Evolutionary conservation across 768 basidiomycete species (phyloP).

Genomic region (Cyathus striatus): DNA sequence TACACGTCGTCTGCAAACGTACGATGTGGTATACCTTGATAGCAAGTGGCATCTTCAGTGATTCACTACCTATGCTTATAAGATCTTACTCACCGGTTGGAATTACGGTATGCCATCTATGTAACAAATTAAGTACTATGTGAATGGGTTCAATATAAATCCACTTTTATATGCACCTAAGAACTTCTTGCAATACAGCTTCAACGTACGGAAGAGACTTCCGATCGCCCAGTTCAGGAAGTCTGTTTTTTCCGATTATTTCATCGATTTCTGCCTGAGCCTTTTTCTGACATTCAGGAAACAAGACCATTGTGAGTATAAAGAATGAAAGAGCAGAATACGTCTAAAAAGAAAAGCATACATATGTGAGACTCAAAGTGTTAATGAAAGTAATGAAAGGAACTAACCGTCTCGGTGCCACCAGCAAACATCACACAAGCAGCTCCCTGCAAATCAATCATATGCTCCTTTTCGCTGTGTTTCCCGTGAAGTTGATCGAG

Average conservation of each 20-base stretch:
- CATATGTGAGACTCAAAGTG: neutral
- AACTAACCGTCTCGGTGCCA: conserved; percentile 11
- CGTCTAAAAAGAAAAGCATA: neutral
- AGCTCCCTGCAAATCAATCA: conserved; percentile 7
- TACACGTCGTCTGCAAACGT: too few relatives aligned
- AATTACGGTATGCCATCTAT: neutral
- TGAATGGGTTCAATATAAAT: neutral
- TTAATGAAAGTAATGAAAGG: neutral
- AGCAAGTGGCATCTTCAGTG: too few relatives aligned
- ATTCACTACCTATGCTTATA: too few relatives aligned
- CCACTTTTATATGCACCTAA: neutral
- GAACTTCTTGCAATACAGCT: neutral
- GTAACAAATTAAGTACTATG: neutral
- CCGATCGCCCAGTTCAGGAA: neutral
- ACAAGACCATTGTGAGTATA: conserved; percentile 1
- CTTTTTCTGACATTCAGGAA: neutral
- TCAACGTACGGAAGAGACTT: neutral
- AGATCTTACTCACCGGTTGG: too few relatives aligned
- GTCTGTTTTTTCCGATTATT: neutral
- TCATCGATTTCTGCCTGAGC: conserved; percentile 1
- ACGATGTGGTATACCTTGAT: too few relatives aligned
- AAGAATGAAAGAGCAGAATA: neutral
- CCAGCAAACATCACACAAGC: conserved; percentile 8
- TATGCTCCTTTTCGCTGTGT: neutral
- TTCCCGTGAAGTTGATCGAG: conserved; percentile 7